Percentiles rank a stretch among this genome's conserved stretches.
These are phyloP conservation scores for Colletotrichum simmondsii DNA, from an alignment of 2,329 filamentous ascomycete species.

Conservation along the genomic window DNA sequence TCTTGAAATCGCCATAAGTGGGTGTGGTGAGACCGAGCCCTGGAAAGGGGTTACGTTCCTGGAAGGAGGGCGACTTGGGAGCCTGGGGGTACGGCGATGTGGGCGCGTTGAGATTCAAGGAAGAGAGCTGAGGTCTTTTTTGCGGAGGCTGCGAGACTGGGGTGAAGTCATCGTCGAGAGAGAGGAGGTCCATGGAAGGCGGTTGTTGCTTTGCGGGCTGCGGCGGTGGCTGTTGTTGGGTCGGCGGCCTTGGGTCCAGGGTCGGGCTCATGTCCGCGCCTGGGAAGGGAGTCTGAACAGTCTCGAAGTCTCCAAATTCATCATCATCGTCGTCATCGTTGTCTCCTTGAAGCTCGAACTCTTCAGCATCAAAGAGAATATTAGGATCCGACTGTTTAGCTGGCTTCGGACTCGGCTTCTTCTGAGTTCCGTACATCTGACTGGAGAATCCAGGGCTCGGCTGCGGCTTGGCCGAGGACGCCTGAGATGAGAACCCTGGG, in stretches of 20 bases:
- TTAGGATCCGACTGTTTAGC: conserved; percentile 52
- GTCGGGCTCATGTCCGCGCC: conserved; percentile 18
- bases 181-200: conserved; percentile 54
- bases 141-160: conserved; percentile 40
- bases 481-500: conserved; percentile 11
- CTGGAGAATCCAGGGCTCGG: conserved; percentile 37
- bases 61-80: conserved; percentile 63
- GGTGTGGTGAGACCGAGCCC: conserved; percentile 59
- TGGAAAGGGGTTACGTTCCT: conserved; percentile 64
- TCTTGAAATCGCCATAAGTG: conserved; percentile 44
- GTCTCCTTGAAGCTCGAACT: conserved; percentile 56
- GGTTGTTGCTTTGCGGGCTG: conserved; percentile 24
- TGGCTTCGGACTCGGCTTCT: conserved; percentile 3
- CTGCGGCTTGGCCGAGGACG: conserved; percentile 32
- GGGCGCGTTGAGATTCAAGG: conserved; percentile 44
- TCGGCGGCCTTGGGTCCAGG: conserved; percentile 33
- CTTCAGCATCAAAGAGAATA: conserved; percentile 75
- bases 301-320: conserved; percentile 72
- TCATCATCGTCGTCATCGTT: conserved; percentile 60
- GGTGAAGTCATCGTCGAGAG: conserved; percentile 43
- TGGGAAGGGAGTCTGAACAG: conserved; percentile 43
- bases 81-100: conserved; percentile 55
- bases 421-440: conserved; percentile 7
- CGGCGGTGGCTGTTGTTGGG: conserved; percentile 35
- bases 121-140: conserved; percentile 47